Evolutionary conservation across 805 yeast genomes (phyloP), one percentile per base, ranked within the genome.

Genomic region (Saccharomycopsis malanga): DNA sequence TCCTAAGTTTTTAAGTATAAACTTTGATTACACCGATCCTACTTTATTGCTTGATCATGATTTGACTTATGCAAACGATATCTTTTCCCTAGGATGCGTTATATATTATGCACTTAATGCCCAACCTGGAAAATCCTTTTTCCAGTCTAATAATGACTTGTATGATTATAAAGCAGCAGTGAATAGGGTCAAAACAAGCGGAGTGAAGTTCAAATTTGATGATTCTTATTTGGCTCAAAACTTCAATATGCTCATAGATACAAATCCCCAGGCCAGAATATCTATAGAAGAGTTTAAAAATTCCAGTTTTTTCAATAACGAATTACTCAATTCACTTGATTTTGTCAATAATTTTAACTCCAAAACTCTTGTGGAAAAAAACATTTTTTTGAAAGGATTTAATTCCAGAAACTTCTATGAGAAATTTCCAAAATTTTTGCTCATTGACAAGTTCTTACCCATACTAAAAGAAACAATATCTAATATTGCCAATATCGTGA

Each of bases 321-420:
- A 91, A 44, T 67, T 88, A 42, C 78, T 91, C 44, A 82, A 83
- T 57, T 81, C 94, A 2, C 72, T 91, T 68, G 78, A 82, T 61
- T 81, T 83, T 56, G 63, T 91, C 39, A 97, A 91, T 58, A 93
- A 85, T 48, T 80, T 86, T 52, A 77, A 88, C 7, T 84, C 95
- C 0, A 82, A 84, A 55, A 66, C 81, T 2, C 67, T 70, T 4
- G 72, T 72, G 15, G 97, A 91, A 49, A 83, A 82, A 56, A 61
- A 75, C 21, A 68, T 77, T 1, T 87, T 87, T 58, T 69, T 89
- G 54, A 73, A 74, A 45, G 87, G 87, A 1, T 68, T 91, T 45
- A 62, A 75, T 20, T 18, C 39, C n/a, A 38, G 52, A 17, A 64
- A 65, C 3, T 65, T 78, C 18, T 58, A 81, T 22, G 69, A 72